Base-by-base conservation (phyloP, 2,329 filamentous ascomycete species). In the Camillea tinctor region DNA sequence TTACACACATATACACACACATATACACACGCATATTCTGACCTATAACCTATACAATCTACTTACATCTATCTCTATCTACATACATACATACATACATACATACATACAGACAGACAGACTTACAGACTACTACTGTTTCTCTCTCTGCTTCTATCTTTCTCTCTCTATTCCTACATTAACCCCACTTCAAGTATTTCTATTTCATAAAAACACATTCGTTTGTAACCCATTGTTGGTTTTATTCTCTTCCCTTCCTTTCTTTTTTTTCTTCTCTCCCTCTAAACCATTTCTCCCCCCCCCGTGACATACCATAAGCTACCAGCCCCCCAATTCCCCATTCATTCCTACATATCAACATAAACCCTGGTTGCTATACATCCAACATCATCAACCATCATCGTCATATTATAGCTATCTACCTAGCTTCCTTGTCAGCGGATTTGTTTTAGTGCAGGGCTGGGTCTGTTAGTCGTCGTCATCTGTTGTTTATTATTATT, bases 41-140 rank as follows among this genome's bases (percentile, higher is more conserved):
- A 55, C 52, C 17, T 54, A 58, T 36, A 54, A 36, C 20, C 24
- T 51, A 44, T 56, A 30, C 22, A 21, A 57, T 49, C 36, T 53
- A 48, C 55, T 36, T 52, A 13, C 52, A 59, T 62, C 57, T 50
- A n/a, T n/a, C n/a, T n/a, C n/a, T n/a, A n/a, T n/a, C n/a, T n/a
- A n/a, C n/a, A n/a, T n/a, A n/a, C n/a, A n/a, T n/a, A n/a, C n/a
- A n/a, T n/a, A n/a, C n/a, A n/a, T n/a, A n/a, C n/a, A n/a, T n/a
- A n/a, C n/a, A n/a, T n/a, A n/a, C n/a, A n/a, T n/a, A n/a, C n/a
- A n/a, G n/a, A n/a, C n/a, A n/a, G n/a, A n/a, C n/a, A n/a, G n/a
- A n/a, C n/a, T n/a, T n/a, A n/a, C n/a, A n/a, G n/a, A n/a, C 49
- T 40, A 60, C 23, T 30, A 51, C 36, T 17, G n/a, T 44, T 44